Evolutionary conservation across 2,329 filamentous ascomycete species (phyloP), one percentile per base, ranked within the genome.

Genomic region (Aspergillus sp.): DNA sequence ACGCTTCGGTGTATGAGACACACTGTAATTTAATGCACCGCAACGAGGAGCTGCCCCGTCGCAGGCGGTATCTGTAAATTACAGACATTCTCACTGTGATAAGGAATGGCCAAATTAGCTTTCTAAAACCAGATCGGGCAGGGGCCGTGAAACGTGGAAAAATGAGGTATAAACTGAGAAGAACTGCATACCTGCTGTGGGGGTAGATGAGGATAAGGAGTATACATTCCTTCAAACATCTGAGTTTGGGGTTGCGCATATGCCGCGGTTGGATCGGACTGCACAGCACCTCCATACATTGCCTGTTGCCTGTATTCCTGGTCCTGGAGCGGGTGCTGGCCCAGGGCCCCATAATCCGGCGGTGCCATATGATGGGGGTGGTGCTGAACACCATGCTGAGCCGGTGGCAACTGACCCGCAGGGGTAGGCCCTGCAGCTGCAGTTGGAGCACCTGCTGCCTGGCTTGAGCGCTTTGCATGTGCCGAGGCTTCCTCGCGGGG

Each of bases 191-290:
- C 90, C 80, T 92, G 90, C 75, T 96, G 91, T 63, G 90, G 85
- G 66, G 89, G 87, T 84, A 96, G 90, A 61, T 86, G 79, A 14
- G 88, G 84, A 73, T 96, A 96, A 21, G 74, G 71, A 40, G 84
- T 84, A 74, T 98, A 98, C 82, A 97, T 96, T 62, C 86, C 86
- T 62, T 91, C 87, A 75, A 93, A 96, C 83, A 97, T 96, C 62
- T 86, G 79, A 46, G 76, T 72, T 66, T 90, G 88, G 46, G 89
- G 84, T 69, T 95, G 91, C 14, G 88, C 90, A 71, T 96, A 96
- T 12, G 85, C 83, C 52, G 85, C 84, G 47, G 85, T 82, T 12
- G 89, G 86, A 49, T 90, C 89, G 14, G 87, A 80, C 64, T 91
- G 90, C 57, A 92, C 90, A 63, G 91, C 87, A 55, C 87, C 88